These are phyloP conservation scores for Geotrichum phurueaensis DNA, from an alignment of 1,139 yeast genomes.

Conservation along the genomic window DNA sequence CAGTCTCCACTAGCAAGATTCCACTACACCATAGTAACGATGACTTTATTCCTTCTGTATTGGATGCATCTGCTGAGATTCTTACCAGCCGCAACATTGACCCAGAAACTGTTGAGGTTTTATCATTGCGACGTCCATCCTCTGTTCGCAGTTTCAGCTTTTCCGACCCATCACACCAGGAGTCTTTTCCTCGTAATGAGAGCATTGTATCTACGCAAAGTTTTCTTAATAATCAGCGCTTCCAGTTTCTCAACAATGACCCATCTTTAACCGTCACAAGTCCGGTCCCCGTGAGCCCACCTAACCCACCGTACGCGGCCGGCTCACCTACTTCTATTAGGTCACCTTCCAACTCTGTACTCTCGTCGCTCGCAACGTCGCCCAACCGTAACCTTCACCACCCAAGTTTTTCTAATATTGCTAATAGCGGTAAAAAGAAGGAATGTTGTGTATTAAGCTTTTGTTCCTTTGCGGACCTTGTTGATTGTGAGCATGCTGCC, in stretches of 20 bases:
- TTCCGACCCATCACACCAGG: slow-evolving; percentile 2
- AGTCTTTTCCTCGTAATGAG: slow-evolving; percentile 5
- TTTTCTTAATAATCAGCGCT: background rate
- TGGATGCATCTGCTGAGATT: slow-evolving; percentile 70
- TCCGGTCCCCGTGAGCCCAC: background rate
- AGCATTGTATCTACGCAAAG: slow-evolving; percentile 7
- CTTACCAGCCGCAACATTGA: slow-evolving; percentile 52
- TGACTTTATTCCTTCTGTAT: slow-evolving; percentile 74
- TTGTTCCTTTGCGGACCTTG: slow-evolving; percentile 16
- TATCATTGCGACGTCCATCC: slow-evolving; percentile 50
- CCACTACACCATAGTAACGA: slow-evolving; percentile 51
- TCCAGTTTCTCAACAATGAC: background rate
- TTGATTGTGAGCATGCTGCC: slow-evolving; percentile 4
- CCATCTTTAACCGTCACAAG: background rate
- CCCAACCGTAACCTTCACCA: background rate
- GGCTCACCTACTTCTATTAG: background rate
- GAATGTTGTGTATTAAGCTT: slow-evolving; percentile 15
- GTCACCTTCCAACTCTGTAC: slow-evolving; percentile 2
- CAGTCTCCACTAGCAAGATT: slow-evolving; percentile 24
- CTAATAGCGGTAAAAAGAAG: slow-evolving; percentile 1
- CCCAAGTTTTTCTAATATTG: background rate
- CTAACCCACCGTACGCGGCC: background rate
- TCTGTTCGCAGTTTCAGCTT: slow-evolving; percentile 10
- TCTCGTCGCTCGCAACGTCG: background rate
- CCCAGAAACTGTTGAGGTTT: slow-evolving; percentile 63